Conservation (phyloP, 768 basidiomycete genomes). For the Naganishia vaughanmartiniae region DNA sequence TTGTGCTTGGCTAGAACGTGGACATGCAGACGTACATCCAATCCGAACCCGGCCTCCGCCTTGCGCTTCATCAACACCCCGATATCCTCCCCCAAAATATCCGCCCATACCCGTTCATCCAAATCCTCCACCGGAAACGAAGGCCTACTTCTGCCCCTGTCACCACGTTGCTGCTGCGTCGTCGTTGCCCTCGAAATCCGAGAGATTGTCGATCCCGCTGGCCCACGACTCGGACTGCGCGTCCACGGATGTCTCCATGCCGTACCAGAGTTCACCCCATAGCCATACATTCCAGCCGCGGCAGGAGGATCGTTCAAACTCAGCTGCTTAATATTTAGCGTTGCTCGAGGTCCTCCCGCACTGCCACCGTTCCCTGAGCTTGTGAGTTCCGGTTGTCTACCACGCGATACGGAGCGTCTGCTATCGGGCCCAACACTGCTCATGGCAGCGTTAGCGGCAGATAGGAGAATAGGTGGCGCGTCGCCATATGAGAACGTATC, state of each 20-base stretch:
- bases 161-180: not conserved
- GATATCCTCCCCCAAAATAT: constrained; percentile 41
- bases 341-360: constrained; percentile 4
- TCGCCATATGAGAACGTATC: not conserved
- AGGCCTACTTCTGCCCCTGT: not conserved
- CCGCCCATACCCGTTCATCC: constrained; percentile 33
- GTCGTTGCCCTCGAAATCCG: not conserved
- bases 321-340: constrained; percentile 17
- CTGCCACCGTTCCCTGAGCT: not conserved
- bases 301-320: constrained; percentile 8
- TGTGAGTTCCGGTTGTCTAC: not conserved
- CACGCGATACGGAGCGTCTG: constrained; percentile 17
- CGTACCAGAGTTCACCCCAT: constrained; percentile 2
- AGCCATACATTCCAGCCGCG: not conserved
- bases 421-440: not conserved
- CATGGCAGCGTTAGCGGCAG: not conserved
- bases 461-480: not conserved
- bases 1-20: not conserved
- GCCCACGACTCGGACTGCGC: not conserved
- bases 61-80: constrained; percentile 42
- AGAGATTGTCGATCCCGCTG: constrained; percentile 25
- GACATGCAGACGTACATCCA: constrained; percentile 40
- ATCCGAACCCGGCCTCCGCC: constrained; percentile 47
- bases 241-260: constrained; percentile 22
- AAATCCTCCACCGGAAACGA: not conserved